phyloP scores from a whole-genome alignment of 345 rosid species.

The Gossypium turneri region DNA sequence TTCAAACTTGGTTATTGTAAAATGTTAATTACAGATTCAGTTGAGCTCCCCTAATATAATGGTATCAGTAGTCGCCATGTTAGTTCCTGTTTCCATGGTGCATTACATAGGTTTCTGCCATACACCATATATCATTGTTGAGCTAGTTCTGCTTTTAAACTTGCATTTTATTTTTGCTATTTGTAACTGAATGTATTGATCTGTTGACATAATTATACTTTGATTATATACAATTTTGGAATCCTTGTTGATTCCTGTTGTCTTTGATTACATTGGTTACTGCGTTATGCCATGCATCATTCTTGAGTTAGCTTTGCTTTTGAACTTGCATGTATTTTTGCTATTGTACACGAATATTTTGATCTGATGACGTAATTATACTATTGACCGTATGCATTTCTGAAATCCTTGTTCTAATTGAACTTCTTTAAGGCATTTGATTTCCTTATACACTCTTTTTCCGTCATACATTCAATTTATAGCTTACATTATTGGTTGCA shows the following conservation, averaged over 20 bases:
- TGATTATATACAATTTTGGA: no score
- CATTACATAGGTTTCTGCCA: not conserved
- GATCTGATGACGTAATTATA: not conserved
- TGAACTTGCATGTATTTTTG: not conserved
- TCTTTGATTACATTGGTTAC: not conserved
- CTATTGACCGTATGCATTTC: not conserved
- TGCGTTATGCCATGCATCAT: not conserved
- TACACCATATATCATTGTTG: slow-evolving; percentile 1
- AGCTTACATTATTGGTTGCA: slow-evolving; percentile 34
- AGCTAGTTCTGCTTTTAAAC: not conserved
- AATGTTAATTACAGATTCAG: not conserved
- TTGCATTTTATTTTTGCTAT: not conserved
- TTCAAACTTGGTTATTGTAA: not conserved
- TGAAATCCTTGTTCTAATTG: slow-evolving; percentile 3
- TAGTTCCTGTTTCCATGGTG: not conserved
- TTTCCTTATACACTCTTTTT: not conserved
- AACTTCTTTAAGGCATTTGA: not conserved
- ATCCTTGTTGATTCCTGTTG: not conserved
- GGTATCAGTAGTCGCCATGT: not conserved
- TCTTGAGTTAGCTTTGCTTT: not conserved
- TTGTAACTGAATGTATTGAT: not conserved
- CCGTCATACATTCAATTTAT: not conserved
- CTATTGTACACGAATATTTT: not conserved
- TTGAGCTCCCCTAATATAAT: not conserved
- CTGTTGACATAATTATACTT: not conserved